Evolutionary conservation across 2,329 filamentous ascomycete genomes (phyloP), one percentile per base, ranked within the genome.

Genomic region (Magnaporthiopsis poae): DNA sequence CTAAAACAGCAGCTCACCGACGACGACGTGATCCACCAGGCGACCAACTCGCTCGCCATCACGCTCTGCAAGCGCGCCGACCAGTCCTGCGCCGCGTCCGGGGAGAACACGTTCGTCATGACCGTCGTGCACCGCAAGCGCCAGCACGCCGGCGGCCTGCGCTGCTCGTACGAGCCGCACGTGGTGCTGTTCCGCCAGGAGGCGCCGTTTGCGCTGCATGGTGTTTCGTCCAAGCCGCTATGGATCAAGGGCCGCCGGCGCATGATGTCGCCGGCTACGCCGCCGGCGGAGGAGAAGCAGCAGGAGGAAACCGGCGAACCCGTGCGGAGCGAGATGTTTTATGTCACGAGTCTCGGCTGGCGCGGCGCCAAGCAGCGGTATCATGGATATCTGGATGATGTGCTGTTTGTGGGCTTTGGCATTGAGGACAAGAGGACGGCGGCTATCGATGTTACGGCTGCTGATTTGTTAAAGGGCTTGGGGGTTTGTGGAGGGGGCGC

Each of bases 311-410:
- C 1, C 27, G 27, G 27, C 27, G 27, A 27, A 27, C 27, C 27
- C 2, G 46, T n/a, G 21, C 76, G 78, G 31, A 80, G 79, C 0
- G 82, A 86, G 70, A 85, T 86, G 83, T 74, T 87, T 35, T 87
- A 86, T 68, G 75, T 86, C 0, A 86, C 83, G 0, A 82, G 80
- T 0, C 80, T 86, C 39, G 83, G 78, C 68, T 88, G 85, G 85
- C 85, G 81, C 71, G 71, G 68, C 0, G 72, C 73, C 0, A 78
- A 77, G 0, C 74, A 79, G 68, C 79, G 72, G 36, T 86, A 87
- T 68, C 81, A 86, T 70, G 85, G 85, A 0, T 85, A 81, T 66
- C 67, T 82, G 12, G 84, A 87, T 68, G 84, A 87, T 70, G 78
- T 81, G 15, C 25, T 87, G 18, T 81, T 87, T 60, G 61, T 87